Base-by-base conservation (phyloP, 768 basidiomycete species). In the Russula olivacea region DNA sequence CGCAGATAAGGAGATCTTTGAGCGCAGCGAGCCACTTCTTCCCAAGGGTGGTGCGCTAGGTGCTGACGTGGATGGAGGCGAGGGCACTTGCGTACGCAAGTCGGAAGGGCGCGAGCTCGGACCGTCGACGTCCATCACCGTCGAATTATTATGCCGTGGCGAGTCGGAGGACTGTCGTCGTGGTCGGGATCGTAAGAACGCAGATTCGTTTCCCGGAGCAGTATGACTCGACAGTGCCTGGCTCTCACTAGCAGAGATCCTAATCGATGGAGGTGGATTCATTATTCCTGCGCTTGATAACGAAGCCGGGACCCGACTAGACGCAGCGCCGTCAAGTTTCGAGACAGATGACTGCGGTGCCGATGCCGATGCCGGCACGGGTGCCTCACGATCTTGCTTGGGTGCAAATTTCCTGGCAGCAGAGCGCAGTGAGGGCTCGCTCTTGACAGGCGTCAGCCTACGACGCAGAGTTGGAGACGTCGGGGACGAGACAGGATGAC, bases 1-100 rank as follows among this genome's bases (percentile, higher is more conserved):
- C 54, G 81, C 84, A 1, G 88, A 86, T 4, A 91, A 75, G 34
- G 87, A 89, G 9, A 91, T 75, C 68, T 89, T 91, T 0, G 80
- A 78, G 7, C 81, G 80, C 12, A 89, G 73, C 0, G 74, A 67
- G 12, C 55, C 41, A n/a, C 71, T 76, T 14, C 76, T 73, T 10
- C 50, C 47, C 30, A 74, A 64, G 0, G 74, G 71, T 0, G 82
- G 21, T 79, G 2, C 21, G 21, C 45, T 70, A 60, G 30, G 77
- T 15, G 50, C 28, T 17, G 63, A 40, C 11, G 76, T 3, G 81
- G 78, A 0, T 1, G 77, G 73, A 1, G 81, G 78, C 2, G 81
- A 79, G 1, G 70, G 55, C 14, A 76, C 61, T 40, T 76, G 71
- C 9, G 75, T 74, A 14, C 73, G 74, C 1, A 75, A 74, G 58